phyloP scores from a whole-genome alignment of 1,139 yeast genomes.

The Maudiozyma humilis region DNA sequence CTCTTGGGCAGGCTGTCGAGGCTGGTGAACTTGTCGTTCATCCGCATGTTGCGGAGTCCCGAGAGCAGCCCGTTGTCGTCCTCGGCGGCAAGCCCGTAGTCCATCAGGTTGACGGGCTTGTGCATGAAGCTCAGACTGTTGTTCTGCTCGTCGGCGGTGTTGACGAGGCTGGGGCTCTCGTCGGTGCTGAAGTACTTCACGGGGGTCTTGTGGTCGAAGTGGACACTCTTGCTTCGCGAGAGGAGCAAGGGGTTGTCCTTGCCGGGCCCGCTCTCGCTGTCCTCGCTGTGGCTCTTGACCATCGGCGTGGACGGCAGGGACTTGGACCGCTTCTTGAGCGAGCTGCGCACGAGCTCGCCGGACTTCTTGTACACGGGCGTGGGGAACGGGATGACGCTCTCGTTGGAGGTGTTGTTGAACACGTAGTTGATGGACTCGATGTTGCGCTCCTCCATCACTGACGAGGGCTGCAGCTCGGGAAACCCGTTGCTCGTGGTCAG shows the following conservation, averaged over 20 bases:
- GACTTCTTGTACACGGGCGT: constrained; percentile 27
- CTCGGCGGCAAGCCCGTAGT: neutral
- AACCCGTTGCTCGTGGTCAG: constrained; percentile 5
- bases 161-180: constrained; percentile 28
- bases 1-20: neutral
- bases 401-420: constrained; percentile 10
- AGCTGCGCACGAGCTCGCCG: constrained; percentile 25
- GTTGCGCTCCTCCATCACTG: constrained; percentile 7
- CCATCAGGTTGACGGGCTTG: constrained; percentile 12
- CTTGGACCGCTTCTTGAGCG: constrained; percentile 26
- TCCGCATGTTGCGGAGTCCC: neutral
- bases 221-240: constrained; percentile 28
- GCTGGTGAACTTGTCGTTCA: neutral
- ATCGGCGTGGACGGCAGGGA: constrained; percentile 27
- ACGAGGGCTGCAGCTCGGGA: constrained; percentile 9
- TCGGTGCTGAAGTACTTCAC: constrained; percentile 27
- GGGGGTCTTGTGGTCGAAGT: constrained; percentile 28
- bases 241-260: constrained; percentile 7
- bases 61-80: constrained; percentile 5
- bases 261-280: constrained; percentile 4
- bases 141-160: constrained; percentile 15
- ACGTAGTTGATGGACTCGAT: constrained; percentile 2
- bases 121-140: constrained; percentile 16
- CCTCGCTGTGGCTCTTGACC: constrained; percentile 4
- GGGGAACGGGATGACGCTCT: constrained; percentile 14